Conservation (phyloP, 768 basidiomycete genomes). For the Leccinum imitatum region DNA sequence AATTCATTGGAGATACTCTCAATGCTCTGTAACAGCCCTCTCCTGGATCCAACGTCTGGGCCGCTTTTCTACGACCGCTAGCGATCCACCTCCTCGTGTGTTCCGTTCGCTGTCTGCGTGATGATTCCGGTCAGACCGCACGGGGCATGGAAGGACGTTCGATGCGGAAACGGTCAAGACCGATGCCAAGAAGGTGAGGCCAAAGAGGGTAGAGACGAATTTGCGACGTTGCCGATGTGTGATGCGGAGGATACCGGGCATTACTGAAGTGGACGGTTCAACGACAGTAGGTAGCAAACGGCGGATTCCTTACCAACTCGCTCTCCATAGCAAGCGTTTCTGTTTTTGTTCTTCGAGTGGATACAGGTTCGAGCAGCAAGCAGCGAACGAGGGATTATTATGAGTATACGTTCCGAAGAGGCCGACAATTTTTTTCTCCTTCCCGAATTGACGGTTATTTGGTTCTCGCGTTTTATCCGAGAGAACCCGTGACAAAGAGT, state of each 20-base stretch:
- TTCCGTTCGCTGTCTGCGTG: constrained; percentile 53
- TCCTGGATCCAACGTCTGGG: constrained; percentile 86
- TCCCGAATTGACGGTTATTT: constrained; percentile 27
- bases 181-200: constrained; percentile 74
- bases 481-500: neutral
- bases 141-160: constrained; percentile 77
- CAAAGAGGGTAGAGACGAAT: constrained; percentile 77
- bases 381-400: neutral
- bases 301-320: constrained; percentile 15
- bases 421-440: neutral
- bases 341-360: neutral
- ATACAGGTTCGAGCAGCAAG: neutral
- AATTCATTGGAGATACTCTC: constrained; percentile 4
- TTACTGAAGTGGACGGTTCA: constrained; percentile 46
- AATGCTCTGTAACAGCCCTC: constrained; percentile 32
- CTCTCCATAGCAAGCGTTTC: constrained; percentile 23
- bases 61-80: constrained; percentile 56
- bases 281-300: no score
- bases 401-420: neutral
- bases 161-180: constrained; percentile 81
- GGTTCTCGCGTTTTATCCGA: neutral
- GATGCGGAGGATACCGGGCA: constrained; percentile 61
- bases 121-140: constrained; percentile 54
- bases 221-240: constrained; percentile 60
- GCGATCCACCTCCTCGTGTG: constrained; percentile 23